Conservation (phyloP, 352 stramenopile genomes). For the Phytopythium vexans region DNA sequence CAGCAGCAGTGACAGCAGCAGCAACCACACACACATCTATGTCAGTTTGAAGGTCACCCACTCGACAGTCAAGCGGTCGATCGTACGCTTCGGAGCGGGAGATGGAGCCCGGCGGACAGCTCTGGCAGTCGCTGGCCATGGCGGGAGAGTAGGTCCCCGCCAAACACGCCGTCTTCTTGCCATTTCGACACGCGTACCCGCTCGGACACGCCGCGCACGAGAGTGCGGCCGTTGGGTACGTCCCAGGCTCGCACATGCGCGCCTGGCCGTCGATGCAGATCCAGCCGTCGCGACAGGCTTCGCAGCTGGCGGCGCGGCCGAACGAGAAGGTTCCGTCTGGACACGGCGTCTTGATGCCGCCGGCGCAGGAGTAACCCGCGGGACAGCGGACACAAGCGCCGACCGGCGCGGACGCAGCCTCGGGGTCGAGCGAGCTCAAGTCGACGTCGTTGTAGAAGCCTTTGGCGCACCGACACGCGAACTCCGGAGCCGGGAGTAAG, state of each 20-base stretch:
- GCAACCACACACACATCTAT: conserved; percentile 7
- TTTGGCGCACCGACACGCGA: conserved; percentile 52
- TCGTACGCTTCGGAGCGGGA: conserved; percentile 36
- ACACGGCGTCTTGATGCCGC: conserved; percentile 49
- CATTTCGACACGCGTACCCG: conserved; percentile 58
- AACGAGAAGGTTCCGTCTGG: conserved; percentile 55
- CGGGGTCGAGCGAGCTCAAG: neutral
- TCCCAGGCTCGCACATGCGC: conserved; percentile 50
- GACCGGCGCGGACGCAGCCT: neutral
- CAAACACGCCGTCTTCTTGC: conserved; percentile 38
- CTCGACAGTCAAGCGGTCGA: neutral
- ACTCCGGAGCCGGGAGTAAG: conserved; percentile 47
- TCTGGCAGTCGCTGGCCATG: conserved; percentile 44
- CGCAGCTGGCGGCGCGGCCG: conserved; percentile 44
- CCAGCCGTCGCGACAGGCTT: conserved; percentile 55
- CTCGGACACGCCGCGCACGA: conserved; percentile 40
- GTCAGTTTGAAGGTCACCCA: too few relatives aligned
- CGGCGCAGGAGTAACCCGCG: conserved; percentile 53
- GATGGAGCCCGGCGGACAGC: conserved; percentile 57
- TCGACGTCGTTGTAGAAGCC: conserved; percentile 47
- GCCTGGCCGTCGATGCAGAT: conserved; percentile 57
- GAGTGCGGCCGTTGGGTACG: conserved; percentile 33
- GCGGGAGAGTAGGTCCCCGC: conserved; percentile 38
- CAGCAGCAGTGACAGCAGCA: too few relatives aligned
- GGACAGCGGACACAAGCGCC: conserved; percentile 46